These are phyloP conservation scores for Paramecium bursaria DNA, from an alignment of 73 alveolate genomes.

Conservation along the genomic window DNA sequence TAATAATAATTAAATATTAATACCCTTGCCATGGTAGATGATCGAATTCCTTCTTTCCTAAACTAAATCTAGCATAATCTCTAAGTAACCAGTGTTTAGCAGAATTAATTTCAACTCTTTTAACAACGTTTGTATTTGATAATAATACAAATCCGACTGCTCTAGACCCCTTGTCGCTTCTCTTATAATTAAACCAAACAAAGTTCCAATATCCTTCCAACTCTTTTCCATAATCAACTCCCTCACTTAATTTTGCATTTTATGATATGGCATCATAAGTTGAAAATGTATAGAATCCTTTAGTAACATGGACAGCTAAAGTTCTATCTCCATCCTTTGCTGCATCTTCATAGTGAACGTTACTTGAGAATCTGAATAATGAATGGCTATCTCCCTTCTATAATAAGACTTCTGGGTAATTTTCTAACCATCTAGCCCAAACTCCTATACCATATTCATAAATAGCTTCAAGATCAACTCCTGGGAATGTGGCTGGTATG, in stretches of 20 bases:
- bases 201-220: constrained; percentile 64
- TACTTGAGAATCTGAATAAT: constrained; percentile 28
- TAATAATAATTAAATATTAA: no score
- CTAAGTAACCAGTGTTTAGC: constrained; percentile 57
- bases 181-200: constrained; percentile 47
- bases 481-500: constrained; percentile 16
- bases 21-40: constrained; percentile 47
- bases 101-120: constrained; percentile 53
- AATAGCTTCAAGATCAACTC: constrained; percentile 47
- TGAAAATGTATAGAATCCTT: constrained; percentile 3
- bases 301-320: constrained; percentile 20
- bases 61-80: constrained; percentile 44
- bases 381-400: constrained; percentile 31
- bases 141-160: constrained; percentile 51
- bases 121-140: constrained; percentile 21
- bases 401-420: constrained; percentile 38
- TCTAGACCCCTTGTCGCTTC: constrained; percentile 19
- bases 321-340: constrained; percentile 35
- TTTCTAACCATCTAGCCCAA: constrained; percentile 59
- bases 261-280: constrained; percentile 45
- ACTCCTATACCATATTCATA: constrained; percentile 62
- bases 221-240: constrained; percentile 22
- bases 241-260: constrained; percentile 5
- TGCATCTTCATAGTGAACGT: constrained; percentile 52
- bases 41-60: constrained; percentile 55